These are phyloP conservation scores for Penicillium sp. DNA, from an alignment of 2,329 filamentous ascomycete genomes.

Conservation along the genomic window DNA sequence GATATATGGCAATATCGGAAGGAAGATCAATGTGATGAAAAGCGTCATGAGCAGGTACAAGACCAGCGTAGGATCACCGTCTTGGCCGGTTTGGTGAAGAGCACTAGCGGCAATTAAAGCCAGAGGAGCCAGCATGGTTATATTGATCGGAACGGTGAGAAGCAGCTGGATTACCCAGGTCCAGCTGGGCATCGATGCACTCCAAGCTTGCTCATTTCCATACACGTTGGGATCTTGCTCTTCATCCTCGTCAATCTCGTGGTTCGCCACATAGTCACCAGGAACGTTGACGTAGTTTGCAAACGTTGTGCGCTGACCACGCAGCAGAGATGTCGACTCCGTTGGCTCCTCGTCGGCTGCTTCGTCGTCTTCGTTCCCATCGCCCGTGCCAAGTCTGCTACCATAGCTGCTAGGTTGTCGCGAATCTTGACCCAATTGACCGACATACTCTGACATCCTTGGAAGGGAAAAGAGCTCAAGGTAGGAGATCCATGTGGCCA, in stretches of 20 bases:
- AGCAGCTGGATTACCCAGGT: constrained; percentile 89
- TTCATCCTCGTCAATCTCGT: constrained; percentile 36
- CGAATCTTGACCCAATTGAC: constrained; percentile 57
- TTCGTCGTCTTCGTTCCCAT: constrained; percentile 44
- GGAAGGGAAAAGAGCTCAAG: constrained; percentile 80
- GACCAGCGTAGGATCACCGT: constrained; percentile 74
- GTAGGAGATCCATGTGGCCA: constrained; percentile 76
- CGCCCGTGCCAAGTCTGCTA: constrained; percentile 51
- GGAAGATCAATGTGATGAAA: constrained; percentile 72
- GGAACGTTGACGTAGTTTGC: constrained; percentile 56
- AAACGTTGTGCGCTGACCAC: constrained; percentile 60
- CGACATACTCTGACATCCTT: constrained; percentile 72
- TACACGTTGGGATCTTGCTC: constrained; percentile 55
- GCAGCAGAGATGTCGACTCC: constrained; percentile 64
- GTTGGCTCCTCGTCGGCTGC: constrained; percentile 52
- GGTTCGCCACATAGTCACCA: constrained; percentile 35
- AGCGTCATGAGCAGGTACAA: constrained; percentile 74
- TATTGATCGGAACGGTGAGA: constrained; percentile 75
- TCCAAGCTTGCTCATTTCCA: constrained; percentile 84
- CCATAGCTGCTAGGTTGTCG: constrained; percentile 45
- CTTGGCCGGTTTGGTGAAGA: constrained; percentile 79
- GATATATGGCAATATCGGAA: constrained; percentile 81
- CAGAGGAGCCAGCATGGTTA: constrained; percentile 79
- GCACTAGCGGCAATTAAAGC: constrained; percentile 74
- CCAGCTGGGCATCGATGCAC: constrained; percentile 76